Evolutionary conservation across 306 rosid species (phyloP).

Genomic region (Vachellia pachyceras): DNA sequence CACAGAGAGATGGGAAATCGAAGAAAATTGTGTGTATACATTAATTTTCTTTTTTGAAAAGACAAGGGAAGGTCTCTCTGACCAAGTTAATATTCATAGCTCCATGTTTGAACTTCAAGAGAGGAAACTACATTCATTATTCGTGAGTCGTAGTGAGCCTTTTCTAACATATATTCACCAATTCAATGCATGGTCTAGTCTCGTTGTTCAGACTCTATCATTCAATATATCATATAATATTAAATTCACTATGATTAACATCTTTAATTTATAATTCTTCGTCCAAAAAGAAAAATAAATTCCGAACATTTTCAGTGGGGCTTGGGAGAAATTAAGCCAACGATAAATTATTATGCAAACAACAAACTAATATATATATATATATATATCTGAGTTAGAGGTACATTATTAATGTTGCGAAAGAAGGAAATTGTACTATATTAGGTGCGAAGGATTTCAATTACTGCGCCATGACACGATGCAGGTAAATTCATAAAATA

Average conservation of each 20-base stretch:
- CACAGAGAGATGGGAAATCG: neutral
- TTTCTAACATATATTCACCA: neutral
- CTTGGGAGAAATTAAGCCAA: slow-evolving; percentile 5
- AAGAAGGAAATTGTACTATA: neutral
- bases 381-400: neutral
- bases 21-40: neutral
- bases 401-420: neutral
- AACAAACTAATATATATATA: neutral
- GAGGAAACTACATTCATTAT: neutral
- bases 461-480: neutral
- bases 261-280: neutral
- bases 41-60: neutral
- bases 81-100: neutral
- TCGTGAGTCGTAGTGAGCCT: neutral
- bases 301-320: slow-evolving; percentile 17
- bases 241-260: neutral
- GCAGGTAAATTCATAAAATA: neutral
- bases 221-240: neutral
- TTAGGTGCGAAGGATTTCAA: neutral
- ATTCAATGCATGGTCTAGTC: slow-evolving; percentile 27
- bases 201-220: slow-evolving; percentile 34
- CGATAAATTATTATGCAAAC: neutral
- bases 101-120: neutral
- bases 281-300: neutral
- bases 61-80: neutral